Percentiles rank a stretch among this genome's conserved stretches.
These are phyloP conservation scores for Thielaviopsis euricoi DNA, from an alignment of 2,329 filamentous ascomycete species.

Conservation along the genomic window DNA sequence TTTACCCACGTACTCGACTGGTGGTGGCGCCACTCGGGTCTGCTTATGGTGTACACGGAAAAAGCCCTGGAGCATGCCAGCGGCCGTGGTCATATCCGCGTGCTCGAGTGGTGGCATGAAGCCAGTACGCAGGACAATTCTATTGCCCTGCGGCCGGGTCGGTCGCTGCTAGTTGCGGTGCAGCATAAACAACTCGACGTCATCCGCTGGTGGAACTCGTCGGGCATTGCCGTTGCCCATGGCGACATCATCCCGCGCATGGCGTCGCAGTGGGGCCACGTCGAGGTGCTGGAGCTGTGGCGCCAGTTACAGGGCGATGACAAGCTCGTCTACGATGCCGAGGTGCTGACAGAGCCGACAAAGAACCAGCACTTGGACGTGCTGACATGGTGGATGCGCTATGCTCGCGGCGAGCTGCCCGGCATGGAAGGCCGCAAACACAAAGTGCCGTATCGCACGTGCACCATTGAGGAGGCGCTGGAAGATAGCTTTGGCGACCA, in stretches of 20 bases:
- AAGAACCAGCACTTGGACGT: conserved; percentile 73
- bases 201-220: conserved; percentile 76
- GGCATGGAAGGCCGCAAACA: conserved; percentile 40
- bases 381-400: conserved; percentile 81
- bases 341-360: conserved; percentile 73
- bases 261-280: conserved; percentile 71
- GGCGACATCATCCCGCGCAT: conserved; percentile 71
- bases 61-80: conserved; percentile 76
- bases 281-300: conserved; percentile 73
- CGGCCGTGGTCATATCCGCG: conserved; percentile 64
- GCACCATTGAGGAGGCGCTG: conserved; percentile 85
- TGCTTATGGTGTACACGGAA: conserved; percentile 74
- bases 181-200: conserved; percentile 66
- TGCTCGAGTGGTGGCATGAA: conserved; percentile 87
- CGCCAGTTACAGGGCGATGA: conserved; percentile 48
- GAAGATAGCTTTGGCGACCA: conserved; percentile 71
- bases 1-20: conserved; percentile 76
- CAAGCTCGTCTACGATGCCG: conserved; percentile 59
- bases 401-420: conserved; percentile 37
- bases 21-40: conserved; percentile 67
- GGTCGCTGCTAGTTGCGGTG: conserved; percentile 67
- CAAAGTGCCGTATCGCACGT: conserved; percentile 81
- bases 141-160: conserved; percentile 59
- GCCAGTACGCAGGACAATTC: conserved; percentile 42
- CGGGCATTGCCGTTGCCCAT: conserved; percentile 62